A percentile compares a stretch with the other conserved stretches of the same genome.
Evolutionary conservation across 148 eudicot genomes (phyloP).

Genomic region (Nepenthes gracilis): DNA sequence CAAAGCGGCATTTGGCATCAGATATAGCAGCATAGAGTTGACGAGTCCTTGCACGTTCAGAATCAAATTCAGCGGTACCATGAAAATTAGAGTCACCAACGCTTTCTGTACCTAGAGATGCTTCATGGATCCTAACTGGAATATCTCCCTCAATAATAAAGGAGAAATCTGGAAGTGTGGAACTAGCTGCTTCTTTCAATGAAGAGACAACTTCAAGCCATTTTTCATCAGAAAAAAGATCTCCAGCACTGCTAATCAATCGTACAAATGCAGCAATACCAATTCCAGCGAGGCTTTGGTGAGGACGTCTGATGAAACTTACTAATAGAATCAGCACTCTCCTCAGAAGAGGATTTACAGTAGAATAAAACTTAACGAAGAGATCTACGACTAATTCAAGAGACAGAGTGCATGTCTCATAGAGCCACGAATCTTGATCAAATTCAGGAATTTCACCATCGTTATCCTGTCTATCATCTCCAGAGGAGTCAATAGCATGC

Average conservation of each 20-base stretch:
- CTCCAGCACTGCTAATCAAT: constrained; percentile 91
- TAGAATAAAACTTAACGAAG: constrained; percentile 76
- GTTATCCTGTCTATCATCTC: constrained; percentile 24
- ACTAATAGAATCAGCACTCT: constrained; percentile 78
- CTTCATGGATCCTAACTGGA: constrained; percentile 34
- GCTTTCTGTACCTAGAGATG: constrained; percentile 23
- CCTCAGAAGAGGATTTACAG: constrained; percentile 79
- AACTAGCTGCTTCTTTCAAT: constrained; percentile 72
- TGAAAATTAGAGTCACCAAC: constrained; percentile 35
- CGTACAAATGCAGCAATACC: constrained; percentile 98
- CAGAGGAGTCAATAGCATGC: constrained; percentile 76
- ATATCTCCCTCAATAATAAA: constrained; percentile 31
- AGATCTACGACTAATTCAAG: constrained; percentile 94
- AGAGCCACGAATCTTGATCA: constrained; percentile 96
- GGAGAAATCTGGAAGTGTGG: constrained; percentile 86
- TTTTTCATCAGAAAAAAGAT: constrained; percentile 76
- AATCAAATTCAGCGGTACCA: constrained; percentile 31
- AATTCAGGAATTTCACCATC: constrained; percentile 47
- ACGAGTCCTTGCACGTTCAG: constrained; percentile 36
- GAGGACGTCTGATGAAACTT: constrained; percentile 90
- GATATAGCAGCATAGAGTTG: constrained; percentile 56
- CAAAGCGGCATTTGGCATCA: constrained; percentile 74
- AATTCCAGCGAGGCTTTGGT: constrained; percentile 97
- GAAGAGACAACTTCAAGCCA: constrained; percentile 87
- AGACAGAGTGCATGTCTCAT: constrained; percentile 94